phyloP scores from a whole-genome alignment of 108 stramenopile genomes.

The Heterococcus sp. region DNA sequence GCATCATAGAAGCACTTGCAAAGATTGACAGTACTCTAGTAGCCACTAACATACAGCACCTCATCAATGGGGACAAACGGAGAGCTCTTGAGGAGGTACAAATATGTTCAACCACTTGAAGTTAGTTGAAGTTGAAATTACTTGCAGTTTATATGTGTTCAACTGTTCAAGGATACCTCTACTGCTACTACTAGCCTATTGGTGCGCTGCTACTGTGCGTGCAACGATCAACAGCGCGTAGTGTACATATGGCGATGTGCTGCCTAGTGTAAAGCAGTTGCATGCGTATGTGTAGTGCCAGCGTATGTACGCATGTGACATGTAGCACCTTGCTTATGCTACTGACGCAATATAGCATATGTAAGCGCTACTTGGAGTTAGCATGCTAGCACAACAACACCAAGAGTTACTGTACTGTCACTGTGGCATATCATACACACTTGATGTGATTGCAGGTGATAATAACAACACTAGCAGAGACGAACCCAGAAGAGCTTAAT shows the following conservation, averaged over 20 bases:
- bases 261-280: no score
- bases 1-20: conserved; percentile 7
- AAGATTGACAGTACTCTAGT: conserved; percentile 35
- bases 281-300: background rate
- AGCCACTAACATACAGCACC: conserved; percentile 27
- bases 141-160: background rate
- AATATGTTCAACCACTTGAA: no score
- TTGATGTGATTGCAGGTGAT: conserved; percentile 79
- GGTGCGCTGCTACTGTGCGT: background rate
- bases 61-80: conserved; percentile 27
- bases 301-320: background rate
- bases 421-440: no score
- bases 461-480: conserved; percentile 81
- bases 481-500: conserved; percentile 83
- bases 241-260: no score
- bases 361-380: background rate
- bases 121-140: background rate
- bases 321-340: background rate
- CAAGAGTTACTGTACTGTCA: background rate
- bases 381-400: background rate
- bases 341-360: background rate
- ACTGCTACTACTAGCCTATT: no score
- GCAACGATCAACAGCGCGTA: background rate
- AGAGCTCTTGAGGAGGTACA: no score
- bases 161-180: no score